A percentile compares a stretch with the other conserved stretches of the same genome.
phyloP scores from a whole-genome alignment of 164 flowering plant genomes.

The Taxillus chinensis region DNA sequence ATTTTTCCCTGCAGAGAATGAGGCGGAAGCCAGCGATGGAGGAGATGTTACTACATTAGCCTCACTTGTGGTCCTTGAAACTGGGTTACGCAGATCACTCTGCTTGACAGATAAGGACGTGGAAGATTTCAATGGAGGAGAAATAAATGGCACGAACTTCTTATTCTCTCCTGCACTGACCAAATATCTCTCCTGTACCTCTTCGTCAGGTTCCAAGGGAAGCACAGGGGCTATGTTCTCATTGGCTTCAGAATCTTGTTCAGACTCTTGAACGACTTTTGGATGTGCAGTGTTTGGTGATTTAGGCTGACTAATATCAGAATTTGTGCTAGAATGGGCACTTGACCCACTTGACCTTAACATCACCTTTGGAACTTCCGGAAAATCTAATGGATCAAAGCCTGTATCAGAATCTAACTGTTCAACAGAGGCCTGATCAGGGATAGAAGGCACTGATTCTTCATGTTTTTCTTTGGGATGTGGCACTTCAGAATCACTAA shows the following conservation, averaged over 20 bases:
- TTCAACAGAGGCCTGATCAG: slow-evolving; percentile 22
- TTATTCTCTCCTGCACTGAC: slow-evolving; percentile 24
- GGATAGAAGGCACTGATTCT: slow-evolving; percentile 23
- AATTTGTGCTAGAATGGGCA: slow-evolving; percentile 17
- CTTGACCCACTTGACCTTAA: slow-evolving; percentile 29
- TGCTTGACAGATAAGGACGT: slow-evolving; percentile 19
- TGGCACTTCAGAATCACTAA: slow-evolving; percentile 58
- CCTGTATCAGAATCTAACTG: slow-evolving; percentile 46
- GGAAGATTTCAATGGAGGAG: slow-evolving; percentile 46
- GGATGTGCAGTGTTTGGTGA: slow-evolving; percentile 19
- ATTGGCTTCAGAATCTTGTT: slow-evolving; percentile 11
- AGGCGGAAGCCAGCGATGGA: slow-evolving; percentile 36
- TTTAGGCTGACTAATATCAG: slow-evolving; percentile 20
- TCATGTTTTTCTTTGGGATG: slow-evolving; percentile 72
- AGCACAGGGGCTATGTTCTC: slow-evolving; percentile 12
- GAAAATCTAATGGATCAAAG: slow-evolving; percentile 55
- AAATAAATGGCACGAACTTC: slow-evolving; percentile 58
- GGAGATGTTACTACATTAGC: slow-evolving; percentile 32
- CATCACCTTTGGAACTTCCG: slow-evolving; percentile 68
- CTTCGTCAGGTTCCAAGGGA: slow-evolving; percentile 18
- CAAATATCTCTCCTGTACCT: slow-evolving; percentile 13
- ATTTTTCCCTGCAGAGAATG: slow-evolving; percentile 16
- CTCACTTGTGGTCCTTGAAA: slow-evolving; percentile 33
- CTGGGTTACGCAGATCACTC: slow-evolving; percentile 15
- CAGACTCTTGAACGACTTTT: slow-evolving; percentile 18